Evolutionary conservation across 768 basidiomycete genomes (phyloP), one percentile per base, ranked within the genome.

Genomic region (Vararia minispora): DNA sequence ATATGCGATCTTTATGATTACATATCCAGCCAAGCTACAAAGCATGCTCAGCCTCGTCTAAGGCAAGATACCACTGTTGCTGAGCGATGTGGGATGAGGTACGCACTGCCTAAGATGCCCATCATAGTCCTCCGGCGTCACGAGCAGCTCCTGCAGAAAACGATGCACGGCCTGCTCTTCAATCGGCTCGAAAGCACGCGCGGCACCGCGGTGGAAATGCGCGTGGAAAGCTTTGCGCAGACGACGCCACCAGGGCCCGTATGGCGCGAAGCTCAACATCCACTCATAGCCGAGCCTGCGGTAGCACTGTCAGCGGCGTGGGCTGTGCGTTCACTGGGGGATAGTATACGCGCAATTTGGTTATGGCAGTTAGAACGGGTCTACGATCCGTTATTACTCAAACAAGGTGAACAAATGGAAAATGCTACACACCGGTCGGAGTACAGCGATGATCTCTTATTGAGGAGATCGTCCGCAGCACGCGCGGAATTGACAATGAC

Each of bases 1-100:
- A 44, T 75, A 73, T 0, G 65, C 61, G 5, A 70, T 41, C 0
- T 58, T 59, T 35, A 72, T 47, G 14, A 63, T 51, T 18, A 62
- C 49, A n/a, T 59, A 54, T 7, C 58, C 65, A 0, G 62, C 51
- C 46, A 63, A 53, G 32, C 64, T 69, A 11, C n/a, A 22, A 20
- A 28, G 30, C 16, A 28, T n/a, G 17, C 25, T 23, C 29, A 20
- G 9, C n/a, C 24, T 23, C 40, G 31, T 21, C 30, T 13, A 6
- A 11, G 16, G 34, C 6, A 13, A n/a, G 26, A 35, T 6, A 11
- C 22, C 2, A 18, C 21, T 22, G 9, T 20, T 17, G 24, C 13
- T 40, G 32, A n/a, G 36, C 40, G 21, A 25, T 16, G 29, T 8
- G 14, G 24, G 28, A 18, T n/a, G 23, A 12, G n/a, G 3, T 13